These are phyloP conservation scores for Chlamydomonas applanata DNA, from an alignment of 139 green algal genomes.

Conservation along the genomic window DNA sequence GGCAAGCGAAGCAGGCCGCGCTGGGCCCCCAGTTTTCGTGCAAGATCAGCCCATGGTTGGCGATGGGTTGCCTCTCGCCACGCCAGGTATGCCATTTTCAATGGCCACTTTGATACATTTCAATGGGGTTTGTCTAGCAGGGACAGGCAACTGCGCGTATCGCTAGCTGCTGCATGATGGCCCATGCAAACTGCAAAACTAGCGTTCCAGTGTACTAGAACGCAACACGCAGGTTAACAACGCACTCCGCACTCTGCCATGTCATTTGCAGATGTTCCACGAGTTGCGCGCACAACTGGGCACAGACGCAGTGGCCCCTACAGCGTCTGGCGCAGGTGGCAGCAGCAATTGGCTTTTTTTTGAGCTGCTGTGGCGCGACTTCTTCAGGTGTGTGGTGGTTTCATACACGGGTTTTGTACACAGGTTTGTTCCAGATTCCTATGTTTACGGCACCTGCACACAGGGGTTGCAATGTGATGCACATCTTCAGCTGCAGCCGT, in stretches of 20 bases:
- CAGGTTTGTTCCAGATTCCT: too few relatives aligned
- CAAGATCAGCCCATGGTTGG: slow-evolving; percentile 80
- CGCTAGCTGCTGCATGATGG: slow-evolving; percentile 17
- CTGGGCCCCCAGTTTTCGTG: slow-evolving; percentile 56
- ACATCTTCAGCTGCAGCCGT: too few relatives aligned
- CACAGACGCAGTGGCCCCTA: background rate
- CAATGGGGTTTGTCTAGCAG: too few relatives aligned
- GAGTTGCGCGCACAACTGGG: background rate
- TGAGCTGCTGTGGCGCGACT: slow-evolving; percentile 84
- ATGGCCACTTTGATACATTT: too few relatives aligned
- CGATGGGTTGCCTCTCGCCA: slow-evolving; percentile 79
- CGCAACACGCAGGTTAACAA: background rate
- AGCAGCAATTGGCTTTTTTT: slow-evolving; percentile 67
- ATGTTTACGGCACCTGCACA: too few relatives aligned
- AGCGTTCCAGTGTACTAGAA: background rate
- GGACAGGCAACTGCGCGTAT: too few relatives aligned
- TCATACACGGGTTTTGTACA: background rate
- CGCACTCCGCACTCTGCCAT: background rate
- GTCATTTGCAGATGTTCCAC: slow-evolving; percentile 15
- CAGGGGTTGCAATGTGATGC: too few relatives aligned
- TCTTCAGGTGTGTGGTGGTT: slow-evolving; percentile 59
- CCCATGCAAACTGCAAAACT: background rate
- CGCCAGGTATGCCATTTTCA: too few relatives aligned
- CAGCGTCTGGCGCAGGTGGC: background rate
- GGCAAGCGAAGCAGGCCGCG: too few relatives aligned